Percentiles rank a stretch among this genome's conserved stretches.
phyloP scores from a whole-genome alignment of 192 early-diverging fungal genomes.

The Dissophora ornata region DNA sequence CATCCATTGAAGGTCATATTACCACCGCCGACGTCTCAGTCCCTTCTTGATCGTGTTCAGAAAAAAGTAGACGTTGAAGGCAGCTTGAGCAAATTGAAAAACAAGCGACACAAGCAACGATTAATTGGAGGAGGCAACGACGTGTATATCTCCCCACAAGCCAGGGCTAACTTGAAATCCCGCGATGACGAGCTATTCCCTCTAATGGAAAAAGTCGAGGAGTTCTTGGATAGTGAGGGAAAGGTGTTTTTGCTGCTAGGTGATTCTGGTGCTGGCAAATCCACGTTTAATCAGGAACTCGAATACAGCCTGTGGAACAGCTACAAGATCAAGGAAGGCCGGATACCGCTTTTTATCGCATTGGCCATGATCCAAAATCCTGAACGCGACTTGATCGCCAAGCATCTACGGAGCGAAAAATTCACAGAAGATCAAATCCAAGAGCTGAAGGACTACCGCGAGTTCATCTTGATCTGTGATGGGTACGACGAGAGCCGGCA shows the following conservation, averaged over 20 bases:
- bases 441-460: constrained; percentile 1
- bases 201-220: neutral
- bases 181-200: neutral
- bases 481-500: constrained; percentile 14
- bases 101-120: neutral
- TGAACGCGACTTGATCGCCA: neutral
- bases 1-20: neutral
- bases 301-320: neutral
- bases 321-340: neutral
- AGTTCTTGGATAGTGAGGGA: neutral
- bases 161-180: neutral
- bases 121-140: too few relatives aligned
- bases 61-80: neutral
- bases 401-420: neutral
- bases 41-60: neutral
- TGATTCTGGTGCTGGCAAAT: constrained; percentile 16
- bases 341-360: constrained; percentile 7
- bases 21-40: neutral
- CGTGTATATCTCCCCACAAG: neutral
- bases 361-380: neutral
- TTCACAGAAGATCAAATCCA: constrained; percentile 1
- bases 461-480: constrained; percentile 9
- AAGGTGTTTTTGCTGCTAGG: constrained; percentile 9
- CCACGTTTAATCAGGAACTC: constrained; percentile 5
- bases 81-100: neutral